Evolutionary conservation across 345 rosid genomes (phyloP).

Genomic region (Gossypium stocksii): DNA sequence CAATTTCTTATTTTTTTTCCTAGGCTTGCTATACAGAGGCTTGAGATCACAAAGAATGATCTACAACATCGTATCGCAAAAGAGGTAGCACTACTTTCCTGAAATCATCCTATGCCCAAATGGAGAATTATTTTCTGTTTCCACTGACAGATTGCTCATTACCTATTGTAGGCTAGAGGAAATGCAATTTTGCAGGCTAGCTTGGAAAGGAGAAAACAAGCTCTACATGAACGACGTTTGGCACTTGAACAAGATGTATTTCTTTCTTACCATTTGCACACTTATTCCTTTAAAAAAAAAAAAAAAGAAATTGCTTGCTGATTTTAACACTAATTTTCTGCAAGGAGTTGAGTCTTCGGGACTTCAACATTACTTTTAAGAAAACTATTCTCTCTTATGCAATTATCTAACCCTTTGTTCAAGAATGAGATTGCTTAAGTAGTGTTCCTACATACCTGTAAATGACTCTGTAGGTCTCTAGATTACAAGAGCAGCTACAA

Average conservation of each 20-base stretch:
- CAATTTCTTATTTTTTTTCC: constrained; percentile 21
- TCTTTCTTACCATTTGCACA: constrained; percentile 23
- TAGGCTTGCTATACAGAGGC: constrained; percentile 97
- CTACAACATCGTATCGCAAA: constrained; percentile 89
- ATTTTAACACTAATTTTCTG: background rate
- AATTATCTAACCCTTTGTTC: background rate
- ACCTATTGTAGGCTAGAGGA: constrained; percentile 72
- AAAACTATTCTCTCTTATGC: background rate
- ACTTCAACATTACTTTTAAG: background rate
- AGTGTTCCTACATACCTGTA: constrained; percentile 19
- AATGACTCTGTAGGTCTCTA: constrained; percentile 60
- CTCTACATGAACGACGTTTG: constrained; percentile 92
- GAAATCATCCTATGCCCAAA: constrained; percentile 5
- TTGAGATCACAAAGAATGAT: constrained; percentile 91
- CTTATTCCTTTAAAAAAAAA: background rate
- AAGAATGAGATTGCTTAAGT: background rate
- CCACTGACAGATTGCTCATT: constrained; percentile 21
- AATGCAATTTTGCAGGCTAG: constrained; percentile 96
- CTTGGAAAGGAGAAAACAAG: constrained; percentile 98
- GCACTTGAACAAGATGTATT: constrained; percentile 98
- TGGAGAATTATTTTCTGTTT: constrained; percentile 13
- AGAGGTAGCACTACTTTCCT: constrained; percentile 54
- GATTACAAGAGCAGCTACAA: constrained; percentile 98
- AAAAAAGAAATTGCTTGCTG: background rate
- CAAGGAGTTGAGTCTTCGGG: background rate